phyloP scores from a whole-genome alignment of 345 rosid genomes.

The Heritiera fomes region DNA sequence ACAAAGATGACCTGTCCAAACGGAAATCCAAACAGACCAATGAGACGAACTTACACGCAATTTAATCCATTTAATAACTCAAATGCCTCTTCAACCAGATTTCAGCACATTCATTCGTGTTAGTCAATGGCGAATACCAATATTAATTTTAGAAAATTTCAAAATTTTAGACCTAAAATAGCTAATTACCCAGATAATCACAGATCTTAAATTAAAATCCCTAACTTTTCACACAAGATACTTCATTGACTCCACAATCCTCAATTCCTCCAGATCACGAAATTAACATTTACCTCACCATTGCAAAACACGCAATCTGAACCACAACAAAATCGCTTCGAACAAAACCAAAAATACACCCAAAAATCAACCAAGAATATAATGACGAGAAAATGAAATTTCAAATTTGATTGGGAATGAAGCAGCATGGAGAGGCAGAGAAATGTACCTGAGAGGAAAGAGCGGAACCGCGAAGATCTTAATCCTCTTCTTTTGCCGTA shows the following conservation, averaged over 20 bases:
- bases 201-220: not conserved
- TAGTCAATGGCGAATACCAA: not conserved
- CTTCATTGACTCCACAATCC: not conserved
- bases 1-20: slow-evolving; percentile 19
- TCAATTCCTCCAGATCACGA: not conserved
- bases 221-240: not conserved
- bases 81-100: not conserved
- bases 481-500: not conserved
- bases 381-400: not conserved
- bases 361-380: not conserved
- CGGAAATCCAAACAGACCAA: not conserved
- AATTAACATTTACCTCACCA: not conserved
- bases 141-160: not conserved
- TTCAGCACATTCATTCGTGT: not conserved
- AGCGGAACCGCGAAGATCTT: not conserved
- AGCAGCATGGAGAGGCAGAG: not conserved
- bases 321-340: not conserved
- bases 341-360: not conserved
- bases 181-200: not conserved
- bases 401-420: not conserved
- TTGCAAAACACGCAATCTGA: not conserved
- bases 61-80: no score
- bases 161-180: not conserved
- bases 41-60: not conserved
- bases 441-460: slow-evolving; percentile 27